Evolutionary conservation across 257 asterid species (phyloP).

Genomic region (Przewalskia tangutica): DNA sequence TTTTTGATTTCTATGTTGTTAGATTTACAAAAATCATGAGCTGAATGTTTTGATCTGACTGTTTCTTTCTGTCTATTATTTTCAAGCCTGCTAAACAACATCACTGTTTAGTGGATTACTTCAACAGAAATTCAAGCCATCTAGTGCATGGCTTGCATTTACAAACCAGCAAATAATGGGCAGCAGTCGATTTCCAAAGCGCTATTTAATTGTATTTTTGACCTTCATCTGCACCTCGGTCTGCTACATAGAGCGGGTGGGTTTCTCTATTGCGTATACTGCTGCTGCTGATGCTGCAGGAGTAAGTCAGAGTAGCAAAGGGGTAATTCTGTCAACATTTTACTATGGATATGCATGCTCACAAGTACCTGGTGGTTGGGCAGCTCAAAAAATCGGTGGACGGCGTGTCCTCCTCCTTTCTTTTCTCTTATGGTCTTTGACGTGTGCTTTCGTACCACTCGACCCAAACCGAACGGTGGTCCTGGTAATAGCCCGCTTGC

Average conservation of each 20-base stretch:
- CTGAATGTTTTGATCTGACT: neutral
- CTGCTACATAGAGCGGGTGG: conserved; percentile 87
- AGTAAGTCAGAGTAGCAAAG: conserved; percentile 72
- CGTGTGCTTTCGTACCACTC: conserved; percentile 71
- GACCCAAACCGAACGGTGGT: conserved; percentile 53
- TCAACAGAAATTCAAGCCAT: neutral
- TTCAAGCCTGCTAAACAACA: neutral
- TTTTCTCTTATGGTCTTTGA: conserved; percentile 71
- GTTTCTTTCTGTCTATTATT: neutral
- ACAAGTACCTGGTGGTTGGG: conserved; percentile 98
- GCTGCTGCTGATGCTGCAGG: conserved; percentile 89
- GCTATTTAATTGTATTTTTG: conserved; percentile 57
- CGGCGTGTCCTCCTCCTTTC: conserved; percentile 76
- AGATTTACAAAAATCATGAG: neutral
- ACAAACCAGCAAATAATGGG: conserved; percentile 48
- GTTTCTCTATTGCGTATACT: conserved; percentile 89
- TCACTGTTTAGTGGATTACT: neutral
- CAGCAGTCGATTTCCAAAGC: conserved; percentile 45
- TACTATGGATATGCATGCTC: conserved; percentile 91
- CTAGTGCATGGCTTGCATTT: conserved; percentile 14
- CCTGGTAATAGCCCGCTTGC: conserved; percentile 74
- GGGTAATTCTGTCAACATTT: conserved; percentile 74
- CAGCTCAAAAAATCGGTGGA: conserved; percentile 86
- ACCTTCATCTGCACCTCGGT: conserved; percentile 85
- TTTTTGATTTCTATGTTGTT: neutral